A percentile compares a stretch with the other conserved stretches of the same genome.
Evolutionary conservation across 768 basidiomycete species (phyloP).

Genomic region (Collybiopsis confluens): DNA sequence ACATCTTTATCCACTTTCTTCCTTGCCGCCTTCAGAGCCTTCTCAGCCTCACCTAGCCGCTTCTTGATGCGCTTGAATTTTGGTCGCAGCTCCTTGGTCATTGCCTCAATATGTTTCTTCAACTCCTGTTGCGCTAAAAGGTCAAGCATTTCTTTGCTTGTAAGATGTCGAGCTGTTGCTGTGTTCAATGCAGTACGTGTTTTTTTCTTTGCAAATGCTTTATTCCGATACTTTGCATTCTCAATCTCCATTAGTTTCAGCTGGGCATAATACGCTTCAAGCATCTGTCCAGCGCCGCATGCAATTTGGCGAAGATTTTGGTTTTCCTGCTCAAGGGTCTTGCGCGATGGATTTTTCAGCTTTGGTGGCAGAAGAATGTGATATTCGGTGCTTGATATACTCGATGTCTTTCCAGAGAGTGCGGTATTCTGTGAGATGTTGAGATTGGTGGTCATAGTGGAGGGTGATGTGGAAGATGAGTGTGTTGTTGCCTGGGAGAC

Average conservation of each 20-base stretch:
- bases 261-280: slow-evolving; percentile 11
- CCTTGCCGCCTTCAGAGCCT: background rate
- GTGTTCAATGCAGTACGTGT: slow-evolving; percentile 1
- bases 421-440: too few species aligned
- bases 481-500: too few species aligned
- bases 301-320: slow-evolving; percentile 8
- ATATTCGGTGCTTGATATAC: background rate
- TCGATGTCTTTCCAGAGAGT: too few species aligned
- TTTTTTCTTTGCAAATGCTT: slow-evolving; percentile 10
- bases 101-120: slow-evolving; percentile 1
- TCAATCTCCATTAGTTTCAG: slow-evolving; percentile 15
- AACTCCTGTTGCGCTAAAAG: slow-evolving; percentile 5
- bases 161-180: slow-evolving; percentile 5
- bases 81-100: slow-evolving; percentile 7
- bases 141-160: slow-evolving; percentile 9
- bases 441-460: too few species aligned
- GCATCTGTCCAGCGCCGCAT: background rate
- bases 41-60: slow-evolving; percentile 1
- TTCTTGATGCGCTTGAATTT: slow-evolving; percentile 8
- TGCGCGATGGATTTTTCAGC: background rate
- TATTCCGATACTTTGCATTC: slow-evolving; percentile 10
- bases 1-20: background rate
- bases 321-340: slow-evolving; percentile 6
- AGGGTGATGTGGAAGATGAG: too few species aligned
- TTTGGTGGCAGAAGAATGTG: background rate